phyloP scores from a whole-genome alignment of 306 rosid species.

The Vigna nakashimae region DNA sequence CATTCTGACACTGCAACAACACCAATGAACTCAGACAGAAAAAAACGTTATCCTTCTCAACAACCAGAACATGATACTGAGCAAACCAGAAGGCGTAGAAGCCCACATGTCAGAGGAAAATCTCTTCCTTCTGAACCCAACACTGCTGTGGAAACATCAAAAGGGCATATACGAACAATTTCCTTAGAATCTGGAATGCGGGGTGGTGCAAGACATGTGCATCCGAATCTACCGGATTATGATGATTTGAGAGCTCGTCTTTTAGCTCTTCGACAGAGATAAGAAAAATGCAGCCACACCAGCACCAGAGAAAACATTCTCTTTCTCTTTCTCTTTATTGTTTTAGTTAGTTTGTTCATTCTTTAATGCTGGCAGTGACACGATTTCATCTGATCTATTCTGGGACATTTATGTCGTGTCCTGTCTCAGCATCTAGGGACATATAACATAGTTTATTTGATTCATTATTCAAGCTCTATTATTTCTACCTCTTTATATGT shows the following conservation, averaged over 20 bases:
- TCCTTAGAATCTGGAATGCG: slow-evolving; percentile 48
- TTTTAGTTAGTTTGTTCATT: neutral
- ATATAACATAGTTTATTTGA: neutral
- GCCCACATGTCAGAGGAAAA: slow-evolving; percentile 43
- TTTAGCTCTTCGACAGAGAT: slow-evolving; percentile 58
- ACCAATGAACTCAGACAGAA: slow-evolving; percentile 27
- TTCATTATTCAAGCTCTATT: neutral
- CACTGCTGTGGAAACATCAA: slow-evolving; percentile 22
- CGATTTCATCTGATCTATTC: neutral
- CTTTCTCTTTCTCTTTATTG: slow-evolving; percentile 3
- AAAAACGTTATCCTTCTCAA: neutral
- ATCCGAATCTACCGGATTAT: slow-evolving; percentile 78
- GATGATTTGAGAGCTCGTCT: slow-evolving; percentile 71
- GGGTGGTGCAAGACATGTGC: slow-evolving; percentile 46
- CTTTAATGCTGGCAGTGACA: neutral
- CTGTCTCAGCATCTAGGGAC: neutral
- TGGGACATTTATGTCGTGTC: slow-evolving; percentile 7
- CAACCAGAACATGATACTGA: slow-evolving; percentile 20
- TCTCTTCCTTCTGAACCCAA: slow-evolving; percentile 51
- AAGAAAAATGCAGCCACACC: slow-evolving; percentile 5
- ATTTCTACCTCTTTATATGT: neutral
- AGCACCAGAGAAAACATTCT: neutral
- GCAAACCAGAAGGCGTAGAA: slow-evolving; percentile 30
- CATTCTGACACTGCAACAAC: slow-evolving; percentile 7
- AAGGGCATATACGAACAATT: slow-evolving; percentile 33